A percentile compares a stretch with the other conserved stretches of the same genome.
Conservation (phyloP, 2,329 filamentous ascomycete genomes). For the Aspergillus sp. region DNA sequence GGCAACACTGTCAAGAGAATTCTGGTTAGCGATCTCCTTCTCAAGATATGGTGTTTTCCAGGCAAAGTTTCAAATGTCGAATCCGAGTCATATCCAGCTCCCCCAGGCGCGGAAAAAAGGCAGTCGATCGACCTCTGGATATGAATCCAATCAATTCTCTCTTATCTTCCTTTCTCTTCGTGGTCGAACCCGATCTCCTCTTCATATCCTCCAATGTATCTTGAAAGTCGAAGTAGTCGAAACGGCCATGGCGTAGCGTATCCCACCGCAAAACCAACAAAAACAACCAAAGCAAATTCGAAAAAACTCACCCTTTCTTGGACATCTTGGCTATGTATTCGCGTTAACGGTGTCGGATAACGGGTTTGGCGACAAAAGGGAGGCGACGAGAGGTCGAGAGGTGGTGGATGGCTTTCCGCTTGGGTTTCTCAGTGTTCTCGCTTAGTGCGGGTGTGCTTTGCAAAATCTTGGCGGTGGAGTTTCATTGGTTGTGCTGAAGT, state of each 20-base stretch:
- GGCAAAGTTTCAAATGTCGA: not conserved
- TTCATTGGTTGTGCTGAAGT: constrained; percentile 25
- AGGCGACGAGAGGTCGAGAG: constrained; percentile 29
- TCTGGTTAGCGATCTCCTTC: constrained; percentile 20
- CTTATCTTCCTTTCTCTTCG: not conserved
- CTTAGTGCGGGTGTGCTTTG: constrained; percentile 43
- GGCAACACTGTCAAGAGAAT: constrained; percentile 62
- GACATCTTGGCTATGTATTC: constrained; percentile 49
- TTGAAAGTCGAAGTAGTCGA: not conserved
- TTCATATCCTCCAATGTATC: not conserved
- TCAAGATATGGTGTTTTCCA: not conserved
- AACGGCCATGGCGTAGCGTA: not conserved
- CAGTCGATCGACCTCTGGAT: not conserved
- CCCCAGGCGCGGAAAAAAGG: not conserved
- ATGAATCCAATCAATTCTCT: not conserved
- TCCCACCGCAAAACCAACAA: constrained; percentile 16
- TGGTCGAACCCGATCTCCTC: not conserved
- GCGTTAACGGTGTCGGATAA: constrained; percentile 38
- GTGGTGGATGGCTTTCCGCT: constrained; percentile 18
- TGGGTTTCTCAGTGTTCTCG: constrained; percentile 34
- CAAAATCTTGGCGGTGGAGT: constrained; percentile 41
- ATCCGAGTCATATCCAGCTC: not conserved
- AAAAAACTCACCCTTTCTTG: constrained; percentile 49
- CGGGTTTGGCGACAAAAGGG: constrained; percentile 30
- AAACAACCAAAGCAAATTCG: constrained; percentile 14